Conservation (phyloP, 108 stramenopile genomes). For the Parietichytrium sp. region DNA sequence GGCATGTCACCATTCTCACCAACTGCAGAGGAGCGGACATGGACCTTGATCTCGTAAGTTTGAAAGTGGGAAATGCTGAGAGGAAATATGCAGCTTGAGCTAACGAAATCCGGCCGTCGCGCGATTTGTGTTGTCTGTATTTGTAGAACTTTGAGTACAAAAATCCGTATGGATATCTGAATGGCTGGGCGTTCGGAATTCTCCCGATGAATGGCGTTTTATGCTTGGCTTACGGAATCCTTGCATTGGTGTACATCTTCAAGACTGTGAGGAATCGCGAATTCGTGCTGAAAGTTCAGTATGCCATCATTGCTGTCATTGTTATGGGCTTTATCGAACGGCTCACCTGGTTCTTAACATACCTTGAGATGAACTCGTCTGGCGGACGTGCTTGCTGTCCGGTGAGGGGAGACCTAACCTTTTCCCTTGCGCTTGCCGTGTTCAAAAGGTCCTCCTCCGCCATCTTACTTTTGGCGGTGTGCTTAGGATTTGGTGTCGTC, state of each 20-base stretch:
- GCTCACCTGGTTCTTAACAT: not conserved
- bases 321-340: constrained; percentile 10
- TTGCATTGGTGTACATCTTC: not conserved
- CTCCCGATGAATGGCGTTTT: constrained; percentile 31
- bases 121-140: too few relatives aligned
- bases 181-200: constrained; percentile 18
- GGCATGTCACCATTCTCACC: not conserved
- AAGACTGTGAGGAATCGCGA: not conserved
- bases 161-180: constrained; percentile 29
- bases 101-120: too few relatives aligned
- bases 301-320: not conserved
- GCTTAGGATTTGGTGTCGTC: constrained; percentile 37
- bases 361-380: constrained; percentile 26
- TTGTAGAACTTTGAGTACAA: constrained; percentile 18
- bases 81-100: too few relatives aligned
- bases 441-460: not conserved
- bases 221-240: not conserved
- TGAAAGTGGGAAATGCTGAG: too few relatives aligned
- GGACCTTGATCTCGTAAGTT: not conserved
- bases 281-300: not conserved
- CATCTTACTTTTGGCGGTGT: not conserved
- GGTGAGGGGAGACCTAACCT: constrained; percentile 23
- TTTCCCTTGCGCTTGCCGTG: constrained; percentile 24
- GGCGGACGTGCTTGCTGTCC: constrained; percentile 11
- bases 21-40: not conserved